These are phyloP conservation scores for Echium plantagineum DNA, from an alignment of 257 asterid genomes.

Conservation along the genomic window DNA sequence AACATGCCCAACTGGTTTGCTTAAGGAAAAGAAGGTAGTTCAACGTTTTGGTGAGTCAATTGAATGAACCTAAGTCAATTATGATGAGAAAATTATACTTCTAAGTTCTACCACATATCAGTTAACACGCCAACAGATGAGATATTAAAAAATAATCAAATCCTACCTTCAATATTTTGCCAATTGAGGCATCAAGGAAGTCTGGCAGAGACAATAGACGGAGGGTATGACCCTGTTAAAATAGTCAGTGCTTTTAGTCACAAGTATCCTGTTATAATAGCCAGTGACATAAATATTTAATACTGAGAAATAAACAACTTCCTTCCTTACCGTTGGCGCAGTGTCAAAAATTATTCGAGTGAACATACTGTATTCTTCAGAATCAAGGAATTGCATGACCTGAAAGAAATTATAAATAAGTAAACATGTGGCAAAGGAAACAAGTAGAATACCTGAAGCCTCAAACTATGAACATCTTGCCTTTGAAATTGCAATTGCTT, in stretches of 20 bases:
- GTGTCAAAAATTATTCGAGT: conserved; percentile 97
- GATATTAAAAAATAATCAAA: background rate
- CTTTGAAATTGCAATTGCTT: conserved; percentile 98
- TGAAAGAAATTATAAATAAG: conserved; percentile 34
- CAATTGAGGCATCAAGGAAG: conserved; percentile 91
- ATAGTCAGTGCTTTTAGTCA: too few species aligned
- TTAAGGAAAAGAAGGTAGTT: too few species aligned
- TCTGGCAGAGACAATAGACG: conserved; percentile 89
- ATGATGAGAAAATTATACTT: too few species aligned
- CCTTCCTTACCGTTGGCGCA: conserved; percentile 83
- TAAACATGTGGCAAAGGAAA: conserved; percentile 5
- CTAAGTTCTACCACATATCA: background rate
- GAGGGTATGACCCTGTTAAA: conserved; percentile 78
- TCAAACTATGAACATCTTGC: conserved; percentile 23
- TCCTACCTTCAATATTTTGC: conserved; percentile 87
- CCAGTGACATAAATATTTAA: too few species aligned
- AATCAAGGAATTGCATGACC: conserved; percentile 95
- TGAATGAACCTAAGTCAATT: too few species aligned
- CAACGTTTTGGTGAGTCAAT: too few species aligned
- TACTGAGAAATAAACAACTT: conserved; percentile 6
- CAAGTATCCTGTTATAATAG: too few species aligned
- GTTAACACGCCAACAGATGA: background rate
- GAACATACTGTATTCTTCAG: conserved; percentile 82
- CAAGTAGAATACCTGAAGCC: conserved; percentile 10
- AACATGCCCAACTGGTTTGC: too few species aligned